Conservation (phyloP, 805 yeast species). For the Zygotorulaspora florentina region DNA sequence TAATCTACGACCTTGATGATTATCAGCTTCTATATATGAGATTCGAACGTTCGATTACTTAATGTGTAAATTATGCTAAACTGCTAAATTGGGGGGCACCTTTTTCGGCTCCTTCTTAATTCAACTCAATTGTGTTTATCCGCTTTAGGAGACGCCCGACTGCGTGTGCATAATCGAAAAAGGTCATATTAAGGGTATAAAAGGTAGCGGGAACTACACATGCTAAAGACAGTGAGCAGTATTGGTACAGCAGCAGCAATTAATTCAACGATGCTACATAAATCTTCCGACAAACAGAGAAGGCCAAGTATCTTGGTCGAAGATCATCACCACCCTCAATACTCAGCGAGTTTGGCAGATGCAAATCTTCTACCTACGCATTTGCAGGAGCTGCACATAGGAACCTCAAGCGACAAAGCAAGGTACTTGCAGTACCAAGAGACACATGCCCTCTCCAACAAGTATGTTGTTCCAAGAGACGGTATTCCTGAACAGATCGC, state of each 20-base stretch:
- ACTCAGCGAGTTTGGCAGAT: slow-evolving; percentile 12
- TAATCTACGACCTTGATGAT: slow-evolving; percentile 68
- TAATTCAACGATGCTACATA: slow-evolving; percentile 18
- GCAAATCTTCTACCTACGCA: slow-evolving; percentile 17
- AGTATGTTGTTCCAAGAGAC: slow-evolving; percentile 54
- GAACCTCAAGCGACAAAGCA: not conserved
- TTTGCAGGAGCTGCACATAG: slow-evolving; percentile 9
- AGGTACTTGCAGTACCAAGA: not conserved
- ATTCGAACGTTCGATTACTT: slow-evolving; percentile 39
- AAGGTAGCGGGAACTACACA: not conserved
- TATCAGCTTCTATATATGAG: slow-evolving; percentile 69
- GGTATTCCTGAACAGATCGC: slow-evolving; percentile 53
- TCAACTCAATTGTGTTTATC: too few relatives aligned
- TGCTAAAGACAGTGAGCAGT: too few relatives aligned
- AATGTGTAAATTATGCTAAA: not conserved
- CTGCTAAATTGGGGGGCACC: too few relatives aligned
- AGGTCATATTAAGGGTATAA: not conserved
- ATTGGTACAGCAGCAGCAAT: too few relatives aligned
- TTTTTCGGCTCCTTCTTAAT: too few relatives aligned
- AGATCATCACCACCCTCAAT: slow-evolving; percentile 3
- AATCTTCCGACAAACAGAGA: slow-evolving; percentile 13
- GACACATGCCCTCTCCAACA: slow-evolving; percentile 30
- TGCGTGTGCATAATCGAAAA: too few relatives aligned
- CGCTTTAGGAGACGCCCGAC: too few relatives aligned
- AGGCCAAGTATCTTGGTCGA: slow-evolving; percentile 15